These are phyloP conservation scores for Camelina sativa DNA, from an alignment of 345 rosid species.

Conservation along the genomic window DNA sequence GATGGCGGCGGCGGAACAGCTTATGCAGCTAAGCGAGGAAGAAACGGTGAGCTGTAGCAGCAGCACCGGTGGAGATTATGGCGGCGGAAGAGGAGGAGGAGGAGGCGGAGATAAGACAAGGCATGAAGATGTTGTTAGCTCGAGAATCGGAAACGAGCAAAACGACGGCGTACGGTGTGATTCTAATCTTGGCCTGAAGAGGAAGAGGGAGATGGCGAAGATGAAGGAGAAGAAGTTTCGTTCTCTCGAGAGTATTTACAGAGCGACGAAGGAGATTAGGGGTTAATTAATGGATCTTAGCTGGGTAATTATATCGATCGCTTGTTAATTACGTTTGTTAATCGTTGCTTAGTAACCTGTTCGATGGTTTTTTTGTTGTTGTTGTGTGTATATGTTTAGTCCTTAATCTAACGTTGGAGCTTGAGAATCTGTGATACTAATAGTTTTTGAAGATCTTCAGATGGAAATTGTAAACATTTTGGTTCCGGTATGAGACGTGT, in stretches of 20 bases:
- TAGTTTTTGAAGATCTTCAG: conserved; percentile 23
- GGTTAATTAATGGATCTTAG: neutral
- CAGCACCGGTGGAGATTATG: conserved; percentile 27
- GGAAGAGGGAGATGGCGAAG: conserved; percentile 28
- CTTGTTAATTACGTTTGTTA: conserved; percentile 27
- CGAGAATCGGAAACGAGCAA: conserved; percentile 23
- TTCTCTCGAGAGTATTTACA: conserved; percentile 45
- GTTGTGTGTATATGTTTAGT: conserved; percentile 3
- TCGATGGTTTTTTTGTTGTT: neutral
- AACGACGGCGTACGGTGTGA: conserved; percentile 32
- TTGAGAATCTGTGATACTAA: conserved; percentile 7
- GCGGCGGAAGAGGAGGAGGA: conserved; percentile 20
- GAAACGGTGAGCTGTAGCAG: conserved; percentile 46
- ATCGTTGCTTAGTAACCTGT: neutral
- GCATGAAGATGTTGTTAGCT: conserved; percentile 37
- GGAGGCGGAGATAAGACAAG: conserved; percentile 7
- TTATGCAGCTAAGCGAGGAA: conserved; percentile 47
- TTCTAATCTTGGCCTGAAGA: conserved; percentile 9
- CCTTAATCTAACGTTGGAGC: conserved; percentile 26
- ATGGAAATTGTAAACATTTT: conserved; percentile 16
- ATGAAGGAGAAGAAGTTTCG: conserved; percentile 45
- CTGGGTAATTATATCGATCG: neutral
- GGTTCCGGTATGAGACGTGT: neutral
- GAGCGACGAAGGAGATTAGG: conserved; percentile 37
- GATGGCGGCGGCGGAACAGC: conserved; percentile 47